Evolutionary conservation across 1,284 basidiomycete species (phyloP).

Genomic region (Blastosporella zonata): DNA sequence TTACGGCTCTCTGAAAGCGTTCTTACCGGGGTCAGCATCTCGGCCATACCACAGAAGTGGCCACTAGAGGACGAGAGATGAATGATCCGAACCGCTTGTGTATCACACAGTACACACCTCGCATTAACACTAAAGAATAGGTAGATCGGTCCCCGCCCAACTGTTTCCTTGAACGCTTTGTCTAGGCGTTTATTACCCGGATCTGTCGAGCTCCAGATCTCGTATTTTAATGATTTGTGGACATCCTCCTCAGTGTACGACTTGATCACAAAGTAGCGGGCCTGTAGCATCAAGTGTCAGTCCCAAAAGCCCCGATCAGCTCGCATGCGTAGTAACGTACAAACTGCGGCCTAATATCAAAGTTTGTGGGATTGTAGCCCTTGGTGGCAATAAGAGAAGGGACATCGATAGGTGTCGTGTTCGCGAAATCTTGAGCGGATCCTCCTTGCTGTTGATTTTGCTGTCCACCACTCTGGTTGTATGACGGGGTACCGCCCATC

Average conservation of each 20-base stretch:
- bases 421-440: slow-evolving; percentile 44
- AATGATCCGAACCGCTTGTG: neutral
- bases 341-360: slow-evolving; percentile 78
- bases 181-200: slow-evolving; percentile 95
- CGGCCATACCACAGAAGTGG: slow-evolving; percentile 96
- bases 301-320: neutral
- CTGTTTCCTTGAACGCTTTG: slow-evolving; percentile 90
- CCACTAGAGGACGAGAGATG: slow-evolving; percentile 49
- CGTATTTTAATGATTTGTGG: slow-evolving; percentile 93
- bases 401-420: slow-evolving; percentile 77
- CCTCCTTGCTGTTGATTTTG: slow-evolving; percentile 27
- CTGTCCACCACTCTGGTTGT: slow-evolving; percentile 21
- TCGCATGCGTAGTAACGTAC: slow-evolving; percentile 38
- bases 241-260: slow-evolving; percentile 98
- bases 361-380: slow-evolving; percentile 87
- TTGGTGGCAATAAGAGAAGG: slow-evolving; percentile 82
- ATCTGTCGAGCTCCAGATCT: slow-evolving; percentile 96
- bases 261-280: slow-evolving; percentile 95
- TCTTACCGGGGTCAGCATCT: slow-evolving; percentile 85
- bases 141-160: slow-evolving; percentile 86
- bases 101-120: slow-evolving; percentile 41
- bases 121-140: slow-evolving; percentile 97
- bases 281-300: slow-evolving; percentile 40
- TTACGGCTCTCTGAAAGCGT: neutral
- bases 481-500: slow-evolving; percentile 35